Evolutionary conservation across 2,329 filamentous ascomycete genomes (phyloP), one percentile per base, ranked within the genome.

Genomic region (Alternaria sp.): DNA sequence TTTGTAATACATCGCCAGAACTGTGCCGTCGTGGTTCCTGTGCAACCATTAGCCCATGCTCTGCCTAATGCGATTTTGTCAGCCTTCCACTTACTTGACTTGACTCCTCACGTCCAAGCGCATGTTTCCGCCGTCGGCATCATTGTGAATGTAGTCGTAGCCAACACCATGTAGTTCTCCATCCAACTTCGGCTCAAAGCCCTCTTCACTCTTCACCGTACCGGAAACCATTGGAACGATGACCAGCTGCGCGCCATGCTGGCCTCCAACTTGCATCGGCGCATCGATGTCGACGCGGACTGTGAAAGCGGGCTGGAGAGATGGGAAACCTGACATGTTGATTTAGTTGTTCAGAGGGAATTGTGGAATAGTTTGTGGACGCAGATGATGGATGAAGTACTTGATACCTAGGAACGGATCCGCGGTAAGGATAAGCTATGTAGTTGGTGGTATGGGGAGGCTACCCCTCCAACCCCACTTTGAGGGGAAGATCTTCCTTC

Each of bases 1-100:
- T 59, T 74, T 72, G 60, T 75, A 76, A 54, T 73, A 76, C 73
- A 76, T 76, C 8, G 72, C 73, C 4, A 76, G 48, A 22, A 75
- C 46, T 12, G 69, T 67, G 30, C 62, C 65, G 28, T 71, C 70
- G 4, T 59, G 41, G 30, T 65, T 74, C 38, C 69, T 68, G 3
- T 20, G 38, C 24, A 1, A 14, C 3, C 5, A 20, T 49, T 2
- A 36, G 44, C 1, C 8, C 11, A 22, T 5, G 1, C 9, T 48
- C 4, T 11, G 7, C 8, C 12, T 14, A 12, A 7, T 16, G 2
- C 4, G 1, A 7, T 14, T 5, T 20, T 7, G 2, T n/a, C 8
- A 8, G 5, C 43, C 14, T 22, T 4, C 11, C 20, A 61, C 62
- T 22, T 36, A 74, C 72, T 72, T 72, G 26, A 75, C 56, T 36